phyloP scores from a whole-genome alignment of 2,329 filamentous ascomycete species.

The Sporothrix globosa region DNA sequence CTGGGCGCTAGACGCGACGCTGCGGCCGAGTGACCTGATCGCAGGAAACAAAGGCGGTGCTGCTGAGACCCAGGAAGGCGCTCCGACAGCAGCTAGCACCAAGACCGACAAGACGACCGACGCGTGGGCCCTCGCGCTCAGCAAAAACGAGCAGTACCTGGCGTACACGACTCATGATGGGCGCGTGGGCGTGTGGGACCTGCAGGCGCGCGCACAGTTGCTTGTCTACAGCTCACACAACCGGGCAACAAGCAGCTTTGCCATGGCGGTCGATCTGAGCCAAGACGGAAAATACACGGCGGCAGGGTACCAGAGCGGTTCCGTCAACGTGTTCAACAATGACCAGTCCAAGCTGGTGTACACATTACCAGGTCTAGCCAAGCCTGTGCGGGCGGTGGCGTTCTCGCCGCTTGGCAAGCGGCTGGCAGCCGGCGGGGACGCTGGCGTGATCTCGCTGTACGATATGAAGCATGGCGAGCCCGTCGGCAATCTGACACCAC shows the following conservation, averaged over 20 bases:
- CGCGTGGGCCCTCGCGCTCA: constrained; percentile 86
- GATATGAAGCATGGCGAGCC: constrained; percentile 92
- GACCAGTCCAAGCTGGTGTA: constrained; percentile 82
- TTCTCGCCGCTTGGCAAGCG: constrained; percentile 87
- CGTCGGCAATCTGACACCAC: constrained; percentile 71
- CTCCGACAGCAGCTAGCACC: background rate
- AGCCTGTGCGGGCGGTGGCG: constrained; percentile 79
- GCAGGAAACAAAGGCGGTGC: constrained; percentile 26
- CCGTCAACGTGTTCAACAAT: constrained; percentile 94
- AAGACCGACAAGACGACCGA: constrained; percentile 54
- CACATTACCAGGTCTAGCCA: constrained; percentile 82
- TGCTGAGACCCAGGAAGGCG: constrained; percentile 50
- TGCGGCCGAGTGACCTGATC: constrained; percentile 43
- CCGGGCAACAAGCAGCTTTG: constrained; percentile 66
- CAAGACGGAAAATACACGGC: constrained; percentile 82
- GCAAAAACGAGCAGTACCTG: constrained; percentile 78
- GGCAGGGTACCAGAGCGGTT: constrained; percentile 89
- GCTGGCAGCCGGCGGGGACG: constrained; percentile 87
- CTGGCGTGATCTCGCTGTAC: constrained; percentile 85
- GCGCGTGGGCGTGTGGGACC: constrained; percentile 85
- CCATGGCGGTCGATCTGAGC: constrained; percentile 80
- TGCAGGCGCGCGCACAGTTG: constrained; percentile 55
- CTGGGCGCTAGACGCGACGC: constrained; percentile 55
- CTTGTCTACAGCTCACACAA: constrained; percentile 73
- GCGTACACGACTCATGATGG: constrained; percentile 89